Conservation (phyloP, 2,329 filamentous ascomycete species). For the Phyllosticta capitalensis region DNA sequence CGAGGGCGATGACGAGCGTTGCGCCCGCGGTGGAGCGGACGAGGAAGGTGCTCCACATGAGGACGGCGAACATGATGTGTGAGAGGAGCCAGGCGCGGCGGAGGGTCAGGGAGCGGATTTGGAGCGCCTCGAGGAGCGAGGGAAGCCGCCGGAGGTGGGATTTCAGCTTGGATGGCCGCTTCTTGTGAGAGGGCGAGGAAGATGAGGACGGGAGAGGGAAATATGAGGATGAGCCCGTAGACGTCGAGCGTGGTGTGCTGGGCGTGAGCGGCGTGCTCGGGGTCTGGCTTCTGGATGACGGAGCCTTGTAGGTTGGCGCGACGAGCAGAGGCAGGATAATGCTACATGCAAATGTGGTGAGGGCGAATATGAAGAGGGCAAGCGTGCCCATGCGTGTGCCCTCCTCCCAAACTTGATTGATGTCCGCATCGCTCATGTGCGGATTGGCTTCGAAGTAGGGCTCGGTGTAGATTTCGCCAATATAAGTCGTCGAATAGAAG, state of each 20-base stretch:
- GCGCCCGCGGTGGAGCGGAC: conserved; percentile 62
- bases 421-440: conserved; percentile 63
- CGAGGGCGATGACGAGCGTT: conserved; percentile 66
- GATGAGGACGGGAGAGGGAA: conserved; percentile 16
- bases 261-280: conserved; percentile 33
- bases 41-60: conserved; percentile 77
- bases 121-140: conserved; percentile 49
- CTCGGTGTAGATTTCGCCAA: conserved; percentile 86
- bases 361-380: conserved; percentile 77
- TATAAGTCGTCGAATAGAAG: conserved; percentile 90
- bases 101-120: conserved; percentile 76
- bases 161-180: neutral
- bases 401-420: conserved; percentile 71
- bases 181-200: conserved; percentile 16
- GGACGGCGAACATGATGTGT: conserved; percentile 69
- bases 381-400: conserved; percentile 83
- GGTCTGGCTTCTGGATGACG: conserved; percentile 26
- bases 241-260: conserved; percentile 12
- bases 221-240: conserved; percentile 18
- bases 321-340: conserved; percentile 79
- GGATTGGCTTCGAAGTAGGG: conserved; percentile 70
- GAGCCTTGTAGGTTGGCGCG: conserved; percentile 60
- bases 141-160: neutral
- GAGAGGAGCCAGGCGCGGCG: conserved; percentile 80
- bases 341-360: conserved; percentile 73